Conservation (phyloP, 345 rosid species). For the Populus euphratica region DNA sequence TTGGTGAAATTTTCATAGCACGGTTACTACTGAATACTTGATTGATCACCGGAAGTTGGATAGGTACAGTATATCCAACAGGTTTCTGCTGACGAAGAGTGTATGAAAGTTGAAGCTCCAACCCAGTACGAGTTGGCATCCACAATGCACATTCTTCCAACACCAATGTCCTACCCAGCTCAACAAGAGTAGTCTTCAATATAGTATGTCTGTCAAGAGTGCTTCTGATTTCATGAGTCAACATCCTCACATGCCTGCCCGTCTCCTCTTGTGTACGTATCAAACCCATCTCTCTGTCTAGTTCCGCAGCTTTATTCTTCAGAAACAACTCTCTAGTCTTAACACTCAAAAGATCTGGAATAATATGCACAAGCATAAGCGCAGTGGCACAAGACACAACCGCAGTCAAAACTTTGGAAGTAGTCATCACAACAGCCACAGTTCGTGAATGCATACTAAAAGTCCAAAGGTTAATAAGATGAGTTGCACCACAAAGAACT, state of each 20-base stretch:
- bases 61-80: conserved; percentile 87
- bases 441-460: conserved; percentile 64
- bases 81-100: conserved; percentile 95
- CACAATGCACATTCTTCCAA: conserved; percentile 97
- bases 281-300: conserved; percentile 96
- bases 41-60: conserved; percentile 87
- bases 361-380: conserved; percentile 94
- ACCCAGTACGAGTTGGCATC: conserved; percentile 98
- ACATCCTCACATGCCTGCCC: conserved; percentile 93
- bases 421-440: conserved; percentile 81
- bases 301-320: conserved; percentile 95
- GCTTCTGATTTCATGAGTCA: conserved; percentile 91
- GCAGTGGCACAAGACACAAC: conserved; percentile 91
- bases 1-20: conserved; percentile 82
- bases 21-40: conserved; percentile 72
- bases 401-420: conserved; percentile 76
- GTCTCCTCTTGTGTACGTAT: conserved; percentile 98
- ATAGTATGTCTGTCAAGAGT: conserved; percentile 95
- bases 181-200: conserved; percentile 85
- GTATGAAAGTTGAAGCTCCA: conserved; percentile 91
- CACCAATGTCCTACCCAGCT: conserved; percentile 81
- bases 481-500: conserved; percentile 97
- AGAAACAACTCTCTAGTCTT: conserved; percentile 85
- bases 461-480: conserved; percentile 95
- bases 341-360: conserved; percentile 87